Percentiles rank a stretch among this genome's conserved stretches.
Evolutionary conservation across 2,329 filamentous ascomycete genomes (phyloP).

Genomic region (Colletotrichum somersetense): DNA sequence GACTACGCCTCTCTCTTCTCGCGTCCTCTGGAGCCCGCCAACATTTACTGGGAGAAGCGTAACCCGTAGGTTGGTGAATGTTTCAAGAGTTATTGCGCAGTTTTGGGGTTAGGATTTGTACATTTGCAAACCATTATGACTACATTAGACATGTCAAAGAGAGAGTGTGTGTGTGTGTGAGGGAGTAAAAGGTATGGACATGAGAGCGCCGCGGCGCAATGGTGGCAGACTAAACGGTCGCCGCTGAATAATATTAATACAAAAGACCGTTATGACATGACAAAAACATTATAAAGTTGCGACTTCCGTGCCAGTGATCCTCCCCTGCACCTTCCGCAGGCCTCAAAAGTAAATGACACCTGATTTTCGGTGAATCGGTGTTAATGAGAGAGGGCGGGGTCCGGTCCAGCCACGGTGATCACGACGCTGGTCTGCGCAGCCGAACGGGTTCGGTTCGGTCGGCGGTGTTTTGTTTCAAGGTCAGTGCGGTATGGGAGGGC

Average conservation of each 20-base stretch:
- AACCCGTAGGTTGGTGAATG: constrained; percentile 48
- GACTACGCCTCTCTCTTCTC: constrained; percentile 81
- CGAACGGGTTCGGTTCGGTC: constrained; percentile 19
- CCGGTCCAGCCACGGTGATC: constrained; percentile 16
- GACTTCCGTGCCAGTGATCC: not conserved
- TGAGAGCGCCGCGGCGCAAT: constrained; percentile 32
- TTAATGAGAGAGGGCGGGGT: not conserved
- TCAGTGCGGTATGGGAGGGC: constrained; percentile 33
- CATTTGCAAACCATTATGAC: constrained; percentile 36
- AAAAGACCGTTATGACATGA: constrained; percentile 39
- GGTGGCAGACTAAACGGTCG: constrained; percentile 17
- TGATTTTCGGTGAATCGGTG: not conserved
- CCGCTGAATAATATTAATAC: constrained; percentile 39
- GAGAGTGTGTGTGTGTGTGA: not conserved
- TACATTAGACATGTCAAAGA: constrained; percentile 23
- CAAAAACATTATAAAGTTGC: not conserved
- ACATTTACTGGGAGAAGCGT: constrained; percentile 81
- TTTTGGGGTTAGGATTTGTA: constrained; percentile 24
- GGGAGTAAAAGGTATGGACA: constrained; percentile 32
- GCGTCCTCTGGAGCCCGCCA: constrained; percentile 76
- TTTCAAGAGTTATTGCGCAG: not conserved
- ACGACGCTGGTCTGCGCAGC: constrained; percentile 3
- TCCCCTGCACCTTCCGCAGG: not conserved
- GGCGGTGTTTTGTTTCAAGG: constrained; percentile 34
- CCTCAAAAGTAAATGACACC: not conserved